phyloP scores from a whole-genome alignment of 192 early-diverging fungal species.

The Coemansia sp. region DNA sequence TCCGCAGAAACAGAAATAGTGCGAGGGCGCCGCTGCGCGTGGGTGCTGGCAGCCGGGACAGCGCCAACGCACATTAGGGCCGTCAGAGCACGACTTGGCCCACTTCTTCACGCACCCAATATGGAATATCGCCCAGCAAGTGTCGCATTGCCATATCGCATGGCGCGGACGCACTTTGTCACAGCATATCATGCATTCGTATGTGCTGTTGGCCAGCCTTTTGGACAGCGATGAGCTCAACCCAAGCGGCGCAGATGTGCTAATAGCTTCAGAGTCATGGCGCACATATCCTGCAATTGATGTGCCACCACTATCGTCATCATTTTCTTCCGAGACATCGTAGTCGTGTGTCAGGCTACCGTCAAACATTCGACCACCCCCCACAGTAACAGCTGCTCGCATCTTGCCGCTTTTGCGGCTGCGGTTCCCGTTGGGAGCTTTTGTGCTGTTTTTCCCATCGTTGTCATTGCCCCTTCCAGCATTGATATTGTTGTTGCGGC shows the following conservation, averaged over 20 bases:
- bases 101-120: slow-evolving; percentile 80
- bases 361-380: slow-evolving; percentile 42
- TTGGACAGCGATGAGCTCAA: slow-evolving; percentile 64
- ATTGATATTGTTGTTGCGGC: slow-evolving; percentile 17
- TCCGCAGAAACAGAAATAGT: slow-evolving; percentile 89
- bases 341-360: slow-evolving; percentile 24
- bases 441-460: slow-evolving; percentile 4
- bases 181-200: slow-evolving; percentile 98
- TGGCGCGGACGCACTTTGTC: slow-evolving; percentile 73
- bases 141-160: slow-evolving; percentile 81
- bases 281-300: background rate
- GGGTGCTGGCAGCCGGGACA: slow-evolving; percentile 91
- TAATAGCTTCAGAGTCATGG: background rate
- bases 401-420: slow-evolving; percentile 20
- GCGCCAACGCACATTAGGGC: slow-evolving; percentile 60
- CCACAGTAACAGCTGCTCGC: slow-evolving; percentile 10
- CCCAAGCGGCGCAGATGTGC: slow-evolving; percentile 31
- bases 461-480: background rate
- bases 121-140: slow-evolving; percentile 91
- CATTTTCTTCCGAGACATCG: slow-evolving; percentile 1
- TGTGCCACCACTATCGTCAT: slow-evolving; percentile 1
- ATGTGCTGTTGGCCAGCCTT: slow-evolving; percentile 65
- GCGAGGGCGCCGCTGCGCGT: slow-evolving; percentile 63
- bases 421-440: background rate
- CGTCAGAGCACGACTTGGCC: slow-evolving; percentile 63